Evolutionary conservation across 257 asterid genomes (phyloP).

Genomic region (Dorcoceras hygrometricum): DNA sequence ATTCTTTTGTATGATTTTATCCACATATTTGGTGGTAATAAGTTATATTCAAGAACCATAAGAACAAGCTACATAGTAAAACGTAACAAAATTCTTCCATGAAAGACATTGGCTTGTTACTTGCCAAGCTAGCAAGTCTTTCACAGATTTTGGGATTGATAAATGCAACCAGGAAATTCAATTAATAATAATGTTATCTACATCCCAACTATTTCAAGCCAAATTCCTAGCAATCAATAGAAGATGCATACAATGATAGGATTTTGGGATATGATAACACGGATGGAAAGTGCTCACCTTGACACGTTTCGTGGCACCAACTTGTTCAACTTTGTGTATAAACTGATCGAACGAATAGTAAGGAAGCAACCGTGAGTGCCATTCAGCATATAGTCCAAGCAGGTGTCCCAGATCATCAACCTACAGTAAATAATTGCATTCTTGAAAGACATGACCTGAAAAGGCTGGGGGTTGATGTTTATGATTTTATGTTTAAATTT

Average conservation of each 20-base stretch:
- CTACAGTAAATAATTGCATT: conserved; percentile 35
- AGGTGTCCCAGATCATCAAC: conserved; percentile 70
- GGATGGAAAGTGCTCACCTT: conserved; percentile 49
- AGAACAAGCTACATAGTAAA: not conserved
- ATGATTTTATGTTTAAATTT: not conserved
- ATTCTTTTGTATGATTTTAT: too few species aligned
- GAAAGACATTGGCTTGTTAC: not conserved
- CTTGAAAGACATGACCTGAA: not conserved
- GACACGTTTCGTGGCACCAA: conserved; percentile 69
- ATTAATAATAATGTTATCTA: not conserved
- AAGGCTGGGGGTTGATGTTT: not conserved
- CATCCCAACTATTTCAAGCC: not conserved
- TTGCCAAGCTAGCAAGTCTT: not conserved
- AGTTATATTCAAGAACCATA: not conserved
- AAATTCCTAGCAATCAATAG: not conserved
- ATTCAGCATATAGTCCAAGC: conserved; percentile 75
- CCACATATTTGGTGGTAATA: not conserved
- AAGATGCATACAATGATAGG: not conserved
- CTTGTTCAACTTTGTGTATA: conserved; percentile 78
- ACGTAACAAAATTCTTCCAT: not conserved
- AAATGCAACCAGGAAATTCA: not conserved
- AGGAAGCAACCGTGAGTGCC: conserved; percentile 83
- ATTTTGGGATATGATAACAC: not conserved
- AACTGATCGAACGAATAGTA: conserved; percentile 76
- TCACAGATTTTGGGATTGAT: not conserved